phyloP scores from a whole-genome alignment of 2,329 filamentous ascomycete genomes.

The Neopestalotiopsis sp. region DNA sequence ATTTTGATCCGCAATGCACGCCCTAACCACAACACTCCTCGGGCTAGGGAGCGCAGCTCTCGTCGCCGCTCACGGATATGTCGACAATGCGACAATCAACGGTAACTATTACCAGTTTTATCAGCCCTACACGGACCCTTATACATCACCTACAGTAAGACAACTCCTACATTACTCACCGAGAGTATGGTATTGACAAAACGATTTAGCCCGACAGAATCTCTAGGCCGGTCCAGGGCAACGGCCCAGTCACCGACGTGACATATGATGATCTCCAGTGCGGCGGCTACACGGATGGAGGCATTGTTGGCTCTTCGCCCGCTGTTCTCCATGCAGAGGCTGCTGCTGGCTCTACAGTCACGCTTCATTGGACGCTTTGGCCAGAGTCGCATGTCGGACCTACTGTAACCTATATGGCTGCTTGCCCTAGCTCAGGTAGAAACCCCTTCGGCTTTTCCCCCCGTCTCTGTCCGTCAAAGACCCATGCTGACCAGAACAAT shows the following conservation, averaged over 20 bases:
- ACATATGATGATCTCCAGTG: slow-evolving; percentile 61
- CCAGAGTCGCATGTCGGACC: slow-evolving; percentile 58
- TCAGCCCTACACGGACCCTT: slow-evolving; percentile 49
- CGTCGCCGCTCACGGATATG: slow-evolving; percentile 55
- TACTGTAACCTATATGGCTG: slow-evolving; percentile 64
- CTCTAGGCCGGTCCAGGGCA: slow-evolving; percentile 62
- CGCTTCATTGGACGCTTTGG: slow-evolving; percentile 60
- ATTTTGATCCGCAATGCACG: not conserved
- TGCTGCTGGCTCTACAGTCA: slow-evolving; percentile 58
- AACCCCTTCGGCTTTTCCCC: not conserved
- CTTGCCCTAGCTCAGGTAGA: slow-evolving; percentile 56
- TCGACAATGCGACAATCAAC: slow-evolving; percentile 51
- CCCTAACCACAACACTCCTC: slow-evolving; percentile 33
- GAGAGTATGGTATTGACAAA: not conserved
- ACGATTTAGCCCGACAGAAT: slow-evolving; percentile 50
- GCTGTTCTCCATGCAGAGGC: slow-evolving; percentile 59
- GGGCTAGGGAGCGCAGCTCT: slow-evolving; percentile 39
- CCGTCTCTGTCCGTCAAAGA: not conserved
- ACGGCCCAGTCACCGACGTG: slow-evolving; percentile 62
- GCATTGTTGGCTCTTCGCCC: slow-evolving; percentile 53
- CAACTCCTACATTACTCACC: not conserved
- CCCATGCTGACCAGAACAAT: not conserved
- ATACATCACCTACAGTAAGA: slow-evolving; percentile 35
- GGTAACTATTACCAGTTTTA: slow-evolving; percentile 45
- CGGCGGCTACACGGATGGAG: slow-evolving; percentile 56